phyloP scores from a whole-genome alignment of 2,329 filamentous ascomycete species.

The Leptographium galeiforme region DNA sequence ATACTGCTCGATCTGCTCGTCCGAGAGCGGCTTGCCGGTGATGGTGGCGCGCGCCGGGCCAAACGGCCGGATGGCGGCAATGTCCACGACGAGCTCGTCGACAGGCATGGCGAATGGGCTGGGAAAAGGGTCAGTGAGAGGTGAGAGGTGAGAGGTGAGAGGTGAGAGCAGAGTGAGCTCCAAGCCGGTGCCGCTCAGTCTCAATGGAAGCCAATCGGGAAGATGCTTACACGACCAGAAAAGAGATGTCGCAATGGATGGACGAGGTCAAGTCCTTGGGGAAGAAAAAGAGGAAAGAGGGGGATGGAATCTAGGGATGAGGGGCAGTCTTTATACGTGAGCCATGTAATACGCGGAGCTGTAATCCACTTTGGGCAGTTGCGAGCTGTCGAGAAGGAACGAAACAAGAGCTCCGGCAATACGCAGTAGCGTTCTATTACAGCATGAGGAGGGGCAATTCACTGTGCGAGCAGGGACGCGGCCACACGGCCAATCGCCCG shows the following conservation, averaged over 20 bases:
- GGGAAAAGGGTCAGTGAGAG: no score
- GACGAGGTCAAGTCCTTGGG: background rate
- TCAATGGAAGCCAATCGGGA: no score
- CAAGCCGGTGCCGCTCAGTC: no score
- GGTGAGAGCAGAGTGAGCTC: no score
- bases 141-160: no score
- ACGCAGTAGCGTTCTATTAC: no score
- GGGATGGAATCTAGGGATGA: background rate
- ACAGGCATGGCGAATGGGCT: no score
- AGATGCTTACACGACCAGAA: no score
- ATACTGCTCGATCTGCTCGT: slow-evolving; percentile 54
- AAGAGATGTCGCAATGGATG: no score
- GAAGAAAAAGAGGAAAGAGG: background rate
- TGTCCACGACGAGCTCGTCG: slow-evolving; percentile 18
- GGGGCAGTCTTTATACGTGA: background rate
- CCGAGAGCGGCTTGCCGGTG: slow-evolving; percentile 44
- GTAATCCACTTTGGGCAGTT: background rate
- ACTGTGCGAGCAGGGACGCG: background rate
- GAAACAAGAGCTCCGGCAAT: background rate
- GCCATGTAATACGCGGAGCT: background rate
- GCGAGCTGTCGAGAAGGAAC: background rate
- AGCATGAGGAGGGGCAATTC: no score
- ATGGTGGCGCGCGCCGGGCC: slow-evolving; percentile 53
- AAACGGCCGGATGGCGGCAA: slow-evolving; percentile 48
- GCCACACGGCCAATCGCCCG: no score